Percentiles rank a stretch among this genome's conserved stretches.
These are phyloP conservation scores for Rhodomyrtus psidioides DNA, from an alignment of 441 rosid genomes.

Conservation along the genomic window DNA sequence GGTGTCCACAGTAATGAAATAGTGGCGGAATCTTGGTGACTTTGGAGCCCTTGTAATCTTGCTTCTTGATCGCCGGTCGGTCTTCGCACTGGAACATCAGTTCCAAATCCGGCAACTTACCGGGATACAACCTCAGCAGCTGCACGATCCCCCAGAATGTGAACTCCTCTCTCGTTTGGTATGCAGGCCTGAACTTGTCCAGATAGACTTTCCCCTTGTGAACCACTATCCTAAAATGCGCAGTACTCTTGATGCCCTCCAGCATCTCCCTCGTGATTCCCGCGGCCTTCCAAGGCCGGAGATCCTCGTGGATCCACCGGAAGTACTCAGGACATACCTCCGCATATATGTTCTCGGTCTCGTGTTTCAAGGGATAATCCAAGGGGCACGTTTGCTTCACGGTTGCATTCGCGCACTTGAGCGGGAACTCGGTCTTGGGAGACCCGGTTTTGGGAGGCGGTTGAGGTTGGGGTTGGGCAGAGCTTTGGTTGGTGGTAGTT, in stretches of 20 bases:
- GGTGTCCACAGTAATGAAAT: neutral
- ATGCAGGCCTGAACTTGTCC: constrained; percentile 40
- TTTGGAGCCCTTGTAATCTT: neutral
- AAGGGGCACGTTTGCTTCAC: neutral
- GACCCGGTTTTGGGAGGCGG: neutral
- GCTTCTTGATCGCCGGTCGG: constrained; percentile 20
- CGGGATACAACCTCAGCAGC: constrained; percentile 48
- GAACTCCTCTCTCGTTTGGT: constrained; percentile 54
- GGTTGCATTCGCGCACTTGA: neutral
- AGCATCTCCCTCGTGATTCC: constrained; percentile 73
- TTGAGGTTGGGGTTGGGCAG: neutral
- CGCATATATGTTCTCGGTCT: neutral
- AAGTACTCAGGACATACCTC: constrained; percentile 25
- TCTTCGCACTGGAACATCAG: constrained; percentile 73
- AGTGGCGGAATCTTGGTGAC: neutral
- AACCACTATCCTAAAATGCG: constrained; percentile 56
- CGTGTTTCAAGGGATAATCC: neutral
- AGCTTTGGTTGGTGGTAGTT: neutral
- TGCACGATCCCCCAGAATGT: constrained; percentile 75
- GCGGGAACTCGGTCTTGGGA: neutral
- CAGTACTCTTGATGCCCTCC: constrained; percentile 37
- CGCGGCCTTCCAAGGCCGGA: constrained; percentile 58
- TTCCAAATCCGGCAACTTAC: constrained; percentile 58
- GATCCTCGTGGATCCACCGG: constrained; percentile 82
- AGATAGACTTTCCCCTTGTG: constrained; percentile 42